Base-by-base conservation (phyloP, 78 protist genomes). In the Dictyostelium intermedium region DNA sequence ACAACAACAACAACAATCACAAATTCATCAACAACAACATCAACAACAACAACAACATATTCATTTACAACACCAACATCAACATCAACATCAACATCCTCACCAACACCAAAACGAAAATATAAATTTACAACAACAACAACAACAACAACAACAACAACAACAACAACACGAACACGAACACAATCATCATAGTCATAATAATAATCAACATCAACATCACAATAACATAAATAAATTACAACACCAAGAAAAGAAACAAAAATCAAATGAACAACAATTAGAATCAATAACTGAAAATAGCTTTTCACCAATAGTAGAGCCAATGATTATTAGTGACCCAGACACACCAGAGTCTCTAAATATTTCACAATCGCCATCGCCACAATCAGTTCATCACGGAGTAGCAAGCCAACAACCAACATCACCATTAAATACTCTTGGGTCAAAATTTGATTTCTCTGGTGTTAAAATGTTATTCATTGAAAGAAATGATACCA, bases 401-500 rank as follows among this genome's bases (percentile, higher is more conserved):
- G 70, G 25, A 11, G 10, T 11, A 27, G 10, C 0, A 14, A 66
- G 10, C n/a, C 60, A 23, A 5, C 86, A 35, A 35, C 74, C 72
- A 60, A 30, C 23, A 9, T 30, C 76, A 56, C 39, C 32, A 56
- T 34, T 34, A 16, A 27, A 72, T 27, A 72, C 79, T 11, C 27
- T 39, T 25, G 43, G 79, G 11, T 72, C 79, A 16, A 72, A 72
- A 34, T 72, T 72, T 72, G 79, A 72, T 39, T 89, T 89, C 30
- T 25, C 37, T 39, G 84, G 87, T 9, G 56, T 34, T 18, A 53
- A 82, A 41, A 60, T 87, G 63, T 32, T 87, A 27, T 79, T 87
- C 8, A 89, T 89, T 45, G 94, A 89, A 41, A 61, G 50, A 23
- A 80, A 78, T 69, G 39, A 25, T 37, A 89, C 45, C 5, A 72